Conservation (phyloP, 176 grass and related monocot species). For the Cenchrus americanus region DNA sequence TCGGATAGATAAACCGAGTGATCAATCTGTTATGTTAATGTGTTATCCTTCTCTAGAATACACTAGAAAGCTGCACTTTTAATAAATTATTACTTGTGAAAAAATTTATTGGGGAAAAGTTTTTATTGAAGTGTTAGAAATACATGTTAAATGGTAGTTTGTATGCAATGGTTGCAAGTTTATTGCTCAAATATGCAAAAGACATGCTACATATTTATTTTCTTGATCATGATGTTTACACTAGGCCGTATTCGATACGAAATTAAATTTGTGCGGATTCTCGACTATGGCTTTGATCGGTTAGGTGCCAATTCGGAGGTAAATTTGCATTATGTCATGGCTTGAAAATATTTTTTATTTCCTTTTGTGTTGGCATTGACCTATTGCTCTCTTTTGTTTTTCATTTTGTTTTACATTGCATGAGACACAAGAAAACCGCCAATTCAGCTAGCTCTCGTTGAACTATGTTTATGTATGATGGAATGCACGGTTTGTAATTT, state of each 20-base stretch:
- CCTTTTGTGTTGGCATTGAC: neutral
- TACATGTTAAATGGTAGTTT: neutral
- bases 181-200: slow-evolving; percentile 22
- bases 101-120: neutral
- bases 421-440: slow-evolving; percentile 17
- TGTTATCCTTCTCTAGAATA: slow-evolving; percentile 1
- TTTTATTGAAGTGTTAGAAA: neutral
- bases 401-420: slow-evolving; percentile 35
- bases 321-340: slow-evolving; percentile 26
- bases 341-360: slow-evolving; percentile 17
- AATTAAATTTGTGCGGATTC: slow-evolving; percentile 63
- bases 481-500: slow-evolving; percentile 9
- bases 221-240: slow-evolving; percentile 14
- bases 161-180: neutral
- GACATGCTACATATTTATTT: slow-evolving; percentile 1
- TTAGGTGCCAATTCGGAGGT: slow-evolving; percentile 87
- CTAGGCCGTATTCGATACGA: slow-evolving; percentile 20
- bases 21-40: slow-evolving; percentile 24
- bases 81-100: neutral
- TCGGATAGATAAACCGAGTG: slow-evolving; percentile 16
- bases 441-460: neutral
- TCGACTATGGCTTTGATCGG: slow-evolving; percentile 93
- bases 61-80: neutral
- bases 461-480: slow-evolving; percentile 31
- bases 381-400: slow-evolving; percentile 16